Evolutionary conservation across 352 stramenopile species (phyloP).

Genomic region (Phytophthora podocarpi): DNA sequence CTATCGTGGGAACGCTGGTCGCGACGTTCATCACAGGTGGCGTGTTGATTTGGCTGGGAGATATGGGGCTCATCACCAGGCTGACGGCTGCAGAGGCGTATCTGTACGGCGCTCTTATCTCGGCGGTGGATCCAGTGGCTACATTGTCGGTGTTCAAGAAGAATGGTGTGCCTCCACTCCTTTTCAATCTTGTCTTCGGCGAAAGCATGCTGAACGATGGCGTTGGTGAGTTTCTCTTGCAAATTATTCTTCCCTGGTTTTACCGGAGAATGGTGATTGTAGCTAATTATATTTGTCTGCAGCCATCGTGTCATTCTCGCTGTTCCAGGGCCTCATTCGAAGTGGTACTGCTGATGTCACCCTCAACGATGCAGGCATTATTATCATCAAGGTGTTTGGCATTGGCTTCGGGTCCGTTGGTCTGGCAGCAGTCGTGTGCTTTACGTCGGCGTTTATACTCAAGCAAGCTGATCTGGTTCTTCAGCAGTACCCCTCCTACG

Average conservation of each 20-base stretch:
- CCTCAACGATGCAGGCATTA: conserved; percentile 71
- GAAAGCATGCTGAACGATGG: conserved; percentile 96
- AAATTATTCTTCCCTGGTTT: conserved; percentile 21
- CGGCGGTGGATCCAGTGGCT: conserved; percentile 93
- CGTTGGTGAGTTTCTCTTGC: conserved; percentile 60
- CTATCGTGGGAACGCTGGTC: conserved; percentile 79
- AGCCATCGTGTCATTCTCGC: conserved; percentile 85
- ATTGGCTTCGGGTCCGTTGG: conserved; percentile 84
- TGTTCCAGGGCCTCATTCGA: conserved; percentile 88
- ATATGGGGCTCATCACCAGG: conserved; percentile 76
- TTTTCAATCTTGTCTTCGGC: conserved; percentile 97
- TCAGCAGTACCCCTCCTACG: conserved; percentile 82
- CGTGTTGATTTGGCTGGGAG: conserved; percentile 72
- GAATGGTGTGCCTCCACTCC: conserved; percentile 76
- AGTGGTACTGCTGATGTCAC: conserved; percentile 69
- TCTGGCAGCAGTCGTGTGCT: conserved; percentile 74
- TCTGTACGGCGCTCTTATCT: conserved; percentile 93
- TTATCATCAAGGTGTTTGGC: conserved; percentile 82
- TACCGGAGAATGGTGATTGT: background rate
- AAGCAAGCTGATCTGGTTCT: conserved; percentile 77
- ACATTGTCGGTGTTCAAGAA: conserved; percentile 95
- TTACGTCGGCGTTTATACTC: conserved; percentile 80
- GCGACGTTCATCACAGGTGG: conserved; percentile 84
- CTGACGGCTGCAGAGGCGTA: conserved; percentile 90
- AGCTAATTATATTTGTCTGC: conserved; percentile 10